phyloP scores from a whole-genome alignment of 225 moss, liverwort and hornwort genomes.

The Sphagnum contortum region DNA sequence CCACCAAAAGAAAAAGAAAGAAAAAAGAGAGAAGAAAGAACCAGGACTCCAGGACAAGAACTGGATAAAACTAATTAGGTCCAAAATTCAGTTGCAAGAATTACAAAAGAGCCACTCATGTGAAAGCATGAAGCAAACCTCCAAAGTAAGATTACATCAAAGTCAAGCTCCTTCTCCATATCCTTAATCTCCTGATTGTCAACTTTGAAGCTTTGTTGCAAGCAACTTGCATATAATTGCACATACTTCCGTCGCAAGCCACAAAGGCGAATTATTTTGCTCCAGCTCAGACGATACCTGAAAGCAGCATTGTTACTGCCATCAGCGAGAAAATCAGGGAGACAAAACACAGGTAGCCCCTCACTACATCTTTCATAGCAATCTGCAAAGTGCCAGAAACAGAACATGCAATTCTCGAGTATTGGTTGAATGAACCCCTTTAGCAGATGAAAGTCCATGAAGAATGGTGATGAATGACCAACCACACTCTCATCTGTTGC shows the following conservation, averaged over 20 bases:
- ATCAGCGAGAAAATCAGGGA: constrained; percentile 7
- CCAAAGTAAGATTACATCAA: constrained; percentile 94
- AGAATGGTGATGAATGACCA: constrained; percentile 10
- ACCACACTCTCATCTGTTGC: constrained; percentile 94
- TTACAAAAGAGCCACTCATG: too few relatives aligned
- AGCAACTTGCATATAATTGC: constrained; percentile 72
- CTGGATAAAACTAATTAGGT: too few relatives aligned
- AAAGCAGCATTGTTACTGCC: neutral
- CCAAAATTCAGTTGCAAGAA: too few relatives aligned
- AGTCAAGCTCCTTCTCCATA: constrained; percentile 84
- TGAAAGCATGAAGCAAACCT: constrained; percentile 32
- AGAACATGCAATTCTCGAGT: neutral
- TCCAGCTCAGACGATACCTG: constrained; percentile 92
- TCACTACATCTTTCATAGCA: neutral
- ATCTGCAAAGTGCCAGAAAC: neutral
- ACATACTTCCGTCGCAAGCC: constrained; percentile 77
- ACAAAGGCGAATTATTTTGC: constrained; percentile 68
- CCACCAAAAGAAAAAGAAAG: too few relatives aligned
- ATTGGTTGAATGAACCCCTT: too few relatives aligned
- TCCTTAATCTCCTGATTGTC: constrained; percentile 85
- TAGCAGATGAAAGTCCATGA: too few relatives aligned
- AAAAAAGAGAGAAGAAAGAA: too few relatives aligned
- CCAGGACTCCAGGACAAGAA: too few relatives aligned
- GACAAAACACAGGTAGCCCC: neutral
- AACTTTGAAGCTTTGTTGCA: constrained; percentile 85